These are phyloP conservation scores for Cercospora sojina DNA, from an alignment of 2,329 filamentous ascomycete species.

Conservation along the genomic window DNA sequence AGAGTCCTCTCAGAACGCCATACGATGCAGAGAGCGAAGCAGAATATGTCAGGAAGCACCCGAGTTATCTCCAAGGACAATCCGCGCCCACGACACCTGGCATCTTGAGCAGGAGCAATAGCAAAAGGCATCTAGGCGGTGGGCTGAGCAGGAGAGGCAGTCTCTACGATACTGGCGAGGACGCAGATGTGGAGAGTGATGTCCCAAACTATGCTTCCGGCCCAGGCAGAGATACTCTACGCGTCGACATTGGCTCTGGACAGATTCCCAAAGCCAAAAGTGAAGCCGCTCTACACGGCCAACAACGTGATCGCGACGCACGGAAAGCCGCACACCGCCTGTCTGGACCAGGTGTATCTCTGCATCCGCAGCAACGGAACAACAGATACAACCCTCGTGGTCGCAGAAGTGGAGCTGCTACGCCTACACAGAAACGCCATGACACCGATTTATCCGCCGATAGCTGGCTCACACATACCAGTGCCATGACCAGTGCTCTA, in stretches of 20 bases:
- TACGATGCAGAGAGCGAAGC: constrained; percentile 31
- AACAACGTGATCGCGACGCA: constrained; percentile 25
- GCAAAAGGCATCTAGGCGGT: constrained; percentile 37
- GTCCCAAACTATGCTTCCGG: background rate
- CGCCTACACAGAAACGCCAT: constrained; percentile 17
- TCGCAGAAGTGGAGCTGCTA: constrained; percentile 19
- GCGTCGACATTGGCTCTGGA: constrained; percentile 27
- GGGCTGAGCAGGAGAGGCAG: constrained; percentile 37
- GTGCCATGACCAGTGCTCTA: constrained; percentile 56
- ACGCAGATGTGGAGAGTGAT: constrained; percentile 16
- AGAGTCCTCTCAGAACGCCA: constrained; percentile 30
- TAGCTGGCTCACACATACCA: constrained; percentile 61
- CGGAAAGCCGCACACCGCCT: constrained; percentile 16
- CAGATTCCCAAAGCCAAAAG: constrained; percentile 49
- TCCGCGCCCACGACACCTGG: constrained; percentile 52
- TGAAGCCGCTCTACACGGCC: constrained; percentile 42
- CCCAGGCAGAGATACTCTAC: background rate
- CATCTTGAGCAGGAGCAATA: constrained; percentile 47
- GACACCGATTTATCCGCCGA: constrained; percentile 35
- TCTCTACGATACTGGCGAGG: constrained; percentile 29
- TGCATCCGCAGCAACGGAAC: constrained; percentile 20
- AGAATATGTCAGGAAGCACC: constrained; percentile 34
- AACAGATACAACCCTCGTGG: constrained; percentile 5
- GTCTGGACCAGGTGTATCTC: constrained; percentile 24
- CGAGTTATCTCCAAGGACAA: constrained; percentile 50